Percentiles rank a stretch among this genome's conserved stretches.
Conservation (phyloP, 2,329 filamentous ascomycete species). For the Scedosporium minutisporum region DNA sequence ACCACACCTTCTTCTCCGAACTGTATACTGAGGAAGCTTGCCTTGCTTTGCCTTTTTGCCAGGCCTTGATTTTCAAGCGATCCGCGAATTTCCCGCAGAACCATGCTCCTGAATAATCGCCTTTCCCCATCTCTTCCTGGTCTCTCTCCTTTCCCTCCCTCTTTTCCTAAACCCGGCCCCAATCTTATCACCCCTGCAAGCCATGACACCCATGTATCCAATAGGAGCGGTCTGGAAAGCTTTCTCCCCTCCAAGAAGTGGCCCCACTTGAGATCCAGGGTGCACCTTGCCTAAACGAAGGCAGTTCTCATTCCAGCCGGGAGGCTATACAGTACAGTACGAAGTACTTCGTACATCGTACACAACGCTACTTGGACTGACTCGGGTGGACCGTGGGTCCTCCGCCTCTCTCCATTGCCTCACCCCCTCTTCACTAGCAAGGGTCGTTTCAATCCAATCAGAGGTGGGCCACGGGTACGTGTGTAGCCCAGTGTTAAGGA, state of each 20-base stretch:
- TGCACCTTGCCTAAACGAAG: neutral
- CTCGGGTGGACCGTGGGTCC: too few species aligned
- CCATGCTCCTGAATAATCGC: neutral
- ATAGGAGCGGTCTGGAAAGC: neutral
- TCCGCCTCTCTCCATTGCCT: too few species aligned
- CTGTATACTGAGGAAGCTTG: neutral
- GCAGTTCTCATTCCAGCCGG: neutral
- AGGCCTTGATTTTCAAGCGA: neutral
- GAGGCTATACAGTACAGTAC: neutral
- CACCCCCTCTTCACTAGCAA: too few species aligned
- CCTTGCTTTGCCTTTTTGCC: neutral
- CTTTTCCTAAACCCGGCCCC: neutral
- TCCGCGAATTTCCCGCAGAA: neutral
- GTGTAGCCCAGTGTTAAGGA: too few species aligned
- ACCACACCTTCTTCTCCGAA: neutral
- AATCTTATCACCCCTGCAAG: neutral
- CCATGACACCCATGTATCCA: neutral
- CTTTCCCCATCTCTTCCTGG: neutral
- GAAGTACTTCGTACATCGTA: too few species aligned
- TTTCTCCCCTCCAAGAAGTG: neutral
- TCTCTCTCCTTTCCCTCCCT: neutral
- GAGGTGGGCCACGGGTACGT: too few species aligned
- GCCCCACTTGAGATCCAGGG: neutral
- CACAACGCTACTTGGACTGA: too few species aligned
- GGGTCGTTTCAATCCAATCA: too few species aligned